Base-by-base conservation (phyloP, 768 basidiomycete species). In the Hemileccinum impolitum region DNA sequence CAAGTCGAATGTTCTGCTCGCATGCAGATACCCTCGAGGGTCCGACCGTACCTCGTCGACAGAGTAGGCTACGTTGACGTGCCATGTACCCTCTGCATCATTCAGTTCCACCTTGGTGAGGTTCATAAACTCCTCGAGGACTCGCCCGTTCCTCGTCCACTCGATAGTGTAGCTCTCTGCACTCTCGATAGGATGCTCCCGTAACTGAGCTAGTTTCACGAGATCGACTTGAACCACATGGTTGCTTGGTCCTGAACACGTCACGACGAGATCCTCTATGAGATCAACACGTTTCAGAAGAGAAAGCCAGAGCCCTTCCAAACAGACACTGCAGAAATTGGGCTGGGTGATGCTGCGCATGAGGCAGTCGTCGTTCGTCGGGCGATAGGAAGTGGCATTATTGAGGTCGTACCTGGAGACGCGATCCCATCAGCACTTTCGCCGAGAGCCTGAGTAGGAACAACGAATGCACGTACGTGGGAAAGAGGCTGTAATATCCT, bases 331-430 rank as follows among this genome's bases (percentile, higher is more conserved):
- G 73, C 89, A 90, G 62, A 90, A 86, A 59, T 85, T 78, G 47
- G 86, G 82, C 0, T 77, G 74, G 25, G 77, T 81, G 36, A 88
- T 82, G 45, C 71, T 69, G 36, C 89, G 85, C 89, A 91, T 90
- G 40, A 90, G 79, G 61, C 89, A 90, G 63, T 82, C 85, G 51
- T 87, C 82, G 54, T 89, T 87, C 3, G 88, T 90, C 4, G 89
- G 89, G n/a, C 89, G 78, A 66, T 85, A 90, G 3, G 78, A 76
- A 0, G 85, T 89, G 44, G 65, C 63, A 57, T 90, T 87, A 45
- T 64, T 45, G 34, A 70, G 63, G 30, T 82, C 73, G 60, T 76
- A 89, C 17, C 86, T 87, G 52, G 17, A 37, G 18, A 21, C 18
- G 19, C 0, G 38, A 5, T 30, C 28, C 28, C 12, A 31, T 48